Base-by-base conservation (phyloP, 2,329 filamentous ascomycete genomes). In the Acrocalymma vagum region DNA sequence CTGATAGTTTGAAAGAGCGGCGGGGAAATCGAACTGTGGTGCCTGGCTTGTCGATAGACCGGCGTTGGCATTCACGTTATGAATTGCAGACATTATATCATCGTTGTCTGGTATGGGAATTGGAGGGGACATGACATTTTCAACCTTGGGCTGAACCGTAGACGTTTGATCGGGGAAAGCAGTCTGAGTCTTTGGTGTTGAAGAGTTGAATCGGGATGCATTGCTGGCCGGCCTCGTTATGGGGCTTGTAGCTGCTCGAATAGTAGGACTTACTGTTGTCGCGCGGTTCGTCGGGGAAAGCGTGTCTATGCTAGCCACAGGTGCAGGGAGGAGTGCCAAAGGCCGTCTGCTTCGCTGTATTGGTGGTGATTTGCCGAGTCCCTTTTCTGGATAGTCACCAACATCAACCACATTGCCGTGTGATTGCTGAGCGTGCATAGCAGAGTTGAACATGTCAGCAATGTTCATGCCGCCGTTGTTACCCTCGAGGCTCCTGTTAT, bases 401-500 rank as follows among this genome's bases (percentile, higher is more conserved):
- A 85, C 75, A 60, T 86, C 83, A 17, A 85, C 81, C 9, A 86
- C 78, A 54, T 81, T 83, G 14, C 81, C 79, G 52, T 81, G 80
- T 10, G 71, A 70, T 45, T 75, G 72, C 35, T 72, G 70, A 30
- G 80, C 76, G 10, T 87, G 83, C 42, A 94, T 86, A 43, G 88
- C 82, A 52, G 84, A 86, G 4, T 85, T 84, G 63, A 97, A 88
- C 63, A 96, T 86, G 55, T 95, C 92, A 40, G 88, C 85, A 27
- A 97, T 81, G 61, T 89, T 93, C 62, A 89, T 84, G 2, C 83
- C 78, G 2, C 83, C 79, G 13, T 82, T 85, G 57, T 93, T 87
- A 23, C 92, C 90, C 65, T 96, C 92, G 33, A 99, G 74, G 50
- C 90, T 95, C 62, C 95, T 87, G 50, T 95, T 88, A 72, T 97